Conservation (phyloP, 2,329 filamentous ascomycete species). For the Claviceps lovelessii region DNA sequence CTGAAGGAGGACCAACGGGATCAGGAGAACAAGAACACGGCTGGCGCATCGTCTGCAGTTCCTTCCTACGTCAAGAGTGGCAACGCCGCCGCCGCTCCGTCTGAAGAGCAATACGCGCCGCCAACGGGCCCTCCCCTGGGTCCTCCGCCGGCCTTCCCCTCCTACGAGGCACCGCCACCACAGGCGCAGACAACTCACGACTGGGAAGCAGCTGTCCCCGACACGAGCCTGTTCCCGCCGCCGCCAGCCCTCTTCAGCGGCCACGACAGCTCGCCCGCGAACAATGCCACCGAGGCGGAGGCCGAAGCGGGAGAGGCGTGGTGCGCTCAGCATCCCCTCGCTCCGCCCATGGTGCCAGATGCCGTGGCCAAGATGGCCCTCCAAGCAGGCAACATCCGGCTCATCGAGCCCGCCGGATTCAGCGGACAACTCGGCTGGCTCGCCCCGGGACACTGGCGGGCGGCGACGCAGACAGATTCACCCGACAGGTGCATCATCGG, state of each 20-base stretch:
- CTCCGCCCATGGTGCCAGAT: constrained; percentile 35
- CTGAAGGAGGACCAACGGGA: constrained; percentile 5
- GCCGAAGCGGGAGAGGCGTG: constrained; percentile 51
- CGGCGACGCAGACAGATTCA: constrained; percentile 25
- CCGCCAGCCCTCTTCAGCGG: constrained; percentile 53
- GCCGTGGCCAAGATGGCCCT: constrained; percentile 33
- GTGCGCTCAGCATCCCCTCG: constrained; percentile 48
- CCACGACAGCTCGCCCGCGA: constrained; percentile 50
- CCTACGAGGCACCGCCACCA: constrained; percentile 23
- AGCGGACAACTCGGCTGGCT: constrained; percentile 31
- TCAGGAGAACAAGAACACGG: constrained; percentile 12
- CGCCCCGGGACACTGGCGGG: constrained; percentile 38
- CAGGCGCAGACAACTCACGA: constrained; percentile 38
- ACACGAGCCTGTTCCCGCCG: constrained; percentile 57
- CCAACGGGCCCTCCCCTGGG: constrained; percentile 20
- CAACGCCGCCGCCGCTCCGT: constrained; percentile 10
- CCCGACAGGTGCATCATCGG: constrained; percentile 51
- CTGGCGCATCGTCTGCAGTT: constrained; percentile 5
- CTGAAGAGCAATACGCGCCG: constrained; percentile 12
- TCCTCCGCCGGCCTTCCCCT: constrained; percentile 12
- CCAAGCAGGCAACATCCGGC: constrained; percentile 35
- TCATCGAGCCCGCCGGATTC: constrained; percentile 37
- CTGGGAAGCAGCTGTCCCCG: constrained; percentile 57
- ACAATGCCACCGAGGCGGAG: constrained; percentile 52
- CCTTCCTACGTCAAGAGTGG: constrained; percentile 10